Conservation (phyloP, 768 basidiomycete genomes). For the Gloeostereum incarnatum region DNA sequence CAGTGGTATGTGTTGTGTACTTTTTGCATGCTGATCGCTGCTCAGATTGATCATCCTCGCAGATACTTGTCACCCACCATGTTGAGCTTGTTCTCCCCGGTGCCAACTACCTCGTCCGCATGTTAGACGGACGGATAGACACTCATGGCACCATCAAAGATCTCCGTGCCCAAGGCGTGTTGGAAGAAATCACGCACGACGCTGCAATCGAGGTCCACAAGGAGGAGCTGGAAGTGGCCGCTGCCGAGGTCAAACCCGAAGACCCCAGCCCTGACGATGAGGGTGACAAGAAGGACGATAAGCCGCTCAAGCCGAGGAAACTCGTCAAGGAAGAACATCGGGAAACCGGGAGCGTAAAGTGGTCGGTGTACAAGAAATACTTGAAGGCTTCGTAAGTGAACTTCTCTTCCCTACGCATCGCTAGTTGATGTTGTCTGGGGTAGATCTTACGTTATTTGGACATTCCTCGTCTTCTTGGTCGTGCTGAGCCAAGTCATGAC, state of each 20-base stretch:
- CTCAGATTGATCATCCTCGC: not conserved
- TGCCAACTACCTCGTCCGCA: conserved; percentile 63
- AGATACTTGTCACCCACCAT: conserved; percentile 77
- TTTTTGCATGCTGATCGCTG: conserved; percentile 1
- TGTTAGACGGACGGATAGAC: conserved; percentile 78
- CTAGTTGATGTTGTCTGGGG: not conserved
- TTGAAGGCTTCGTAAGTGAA: conserved; percentile 64
- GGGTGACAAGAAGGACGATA: conserved; percentile 14
- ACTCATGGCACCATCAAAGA: conserved; percentile 62
- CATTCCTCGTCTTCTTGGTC: conserved; percentile 37
- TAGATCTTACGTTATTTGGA: conserved; percentile 66
- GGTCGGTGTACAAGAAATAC: conserved; percentile 61
- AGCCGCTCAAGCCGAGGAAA: conserved; percentile 48
- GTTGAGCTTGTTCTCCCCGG: conserved; percentile 75
- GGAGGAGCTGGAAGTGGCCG: conserved; percentile 33
- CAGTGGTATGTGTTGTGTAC: conserved; percentile 34
- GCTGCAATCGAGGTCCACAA: conserved; percentile 38
- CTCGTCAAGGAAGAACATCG: conserved; percentile 77
- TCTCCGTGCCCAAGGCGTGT: conserved; percentile 46
- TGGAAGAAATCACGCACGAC: conserved; percentile 49
- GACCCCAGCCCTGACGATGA: conserved; percentile 19
- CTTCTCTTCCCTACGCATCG: not conserved
- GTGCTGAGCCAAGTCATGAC: conserved; percentile 42
- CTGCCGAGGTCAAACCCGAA: conserved; percentile 16
- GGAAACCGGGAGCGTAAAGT: conserved; percentile 76